Evolutionary conservation across 192 early-diverging fungal genomes (phyloP), one percentile per base, ranked within the genome.

Genomic region (Rhizophlyctis rosea): DNA sequence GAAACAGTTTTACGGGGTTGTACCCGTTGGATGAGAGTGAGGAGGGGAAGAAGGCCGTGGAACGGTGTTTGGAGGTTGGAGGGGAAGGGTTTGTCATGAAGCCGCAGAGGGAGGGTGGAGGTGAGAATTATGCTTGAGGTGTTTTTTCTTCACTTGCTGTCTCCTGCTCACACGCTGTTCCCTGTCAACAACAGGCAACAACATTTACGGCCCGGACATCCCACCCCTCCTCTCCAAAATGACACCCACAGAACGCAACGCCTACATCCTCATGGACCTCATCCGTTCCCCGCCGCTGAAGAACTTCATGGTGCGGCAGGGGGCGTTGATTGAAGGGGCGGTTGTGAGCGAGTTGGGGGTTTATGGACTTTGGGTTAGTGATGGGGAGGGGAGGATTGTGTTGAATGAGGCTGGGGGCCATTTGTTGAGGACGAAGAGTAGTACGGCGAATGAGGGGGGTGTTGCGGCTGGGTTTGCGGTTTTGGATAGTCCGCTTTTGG

Each of bases 61-160:
- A 85, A 39, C 63, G 73, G 47, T 92, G 90, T 0, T 44, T 96
- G 4, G 56, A 61, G 13, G 59, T 81, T 33, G n/a, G n/a, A n/a
- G 92, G 91, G 1, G 79, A 75, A 25, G 69, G 82, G 7, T 90
- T 80, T 71, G 96, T 98, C 18, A 78, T 96, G 73, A 98, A 98
- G 73, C 94, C 96, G 3, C 96, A 98, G 72, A 84, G 96, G 39
- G 94, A 98, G 71, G 96, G 96, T 2, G 96, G 96, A 50, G 95
- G 88, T 72, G 36, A 2, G 18, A 53, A 14, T n/a, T n/a, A n/a
- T n/a, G n/a, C n/a, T n/a, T 53, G 27, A 53, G 5, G 25, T 24
- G 18, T 5, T 53, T 25, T 47, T 14, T n/a, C n/a, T n/a, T n/a
- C n/a, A n/a, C n/a, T n/a, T n/a, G n/a, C n/a, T n/a, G n/a, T n/a